These are phyloP conservation scores for Mycena citricolor DNA, from an alignment of 1,284 basidiomycete species.

Conservation along the genomic window DNA sequence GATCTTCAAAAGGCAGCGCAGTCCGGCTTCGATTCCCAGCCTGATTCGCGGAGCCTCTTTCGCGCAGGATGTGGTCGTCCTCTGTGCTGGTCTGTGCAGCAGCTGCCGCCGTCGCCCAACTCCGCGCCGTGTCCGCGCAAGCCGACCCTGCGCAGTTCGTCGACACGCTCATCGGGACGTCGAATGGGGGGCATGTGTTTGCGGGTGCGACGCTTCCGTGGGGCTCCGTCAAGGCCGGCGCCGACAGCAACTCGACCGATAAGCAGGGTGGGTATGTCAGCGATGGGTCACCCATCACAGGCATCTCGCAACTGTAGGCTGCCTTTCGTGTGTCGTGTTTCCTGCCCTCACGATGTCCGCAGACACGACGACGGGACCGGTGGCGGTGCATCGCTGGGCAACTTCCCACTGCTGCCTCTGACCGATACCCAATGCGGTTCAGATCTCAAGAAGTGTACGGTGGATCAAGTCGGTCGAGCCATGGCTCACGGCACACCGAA, in stretches of 20 bases:
- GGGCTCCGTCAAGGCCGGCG: conserved; percentile 63
- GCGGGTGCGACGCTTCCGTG: conserved; percentile 64
- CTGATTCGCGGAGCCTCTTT: too few species aligned
- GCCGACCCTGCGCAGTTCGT: conserved; percentile 19
- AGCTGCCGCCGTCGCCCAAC: conserved; percentile 1
- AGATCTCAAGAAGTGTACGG: conserved; percentile 15
- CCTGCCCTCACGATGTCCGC: not conserved
- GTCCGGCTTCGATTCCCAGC: too few species aligned
- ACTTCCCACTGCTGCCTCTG: conserved; percentile 20
- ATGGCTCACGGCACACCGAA: conserved; percentile 16
- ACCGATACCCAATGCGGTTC: conserved; percentile 14
- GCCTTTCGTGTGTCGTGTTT: not conserved
- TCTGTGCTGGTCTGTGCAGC: too few species aligned
- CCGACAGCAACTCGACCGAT: conserved; percentile 42
- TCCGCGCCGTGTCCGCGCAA: conserved; percentile 1
- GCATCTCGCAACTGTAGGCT: conserved; percentile 52
- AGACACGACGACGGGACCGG: conserved; percentile 60
- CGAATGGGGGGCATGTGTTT: conserved; percentile 61
- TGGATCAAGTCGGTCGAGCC: conserved; percentile 5
- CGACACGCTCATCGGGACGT: conserved; percentile 52
- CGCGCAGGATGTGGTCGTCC: too few species aligned
- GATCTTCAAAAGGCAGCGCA: too few species aligned
- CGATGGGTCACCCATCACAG: conserved; percentile 48
- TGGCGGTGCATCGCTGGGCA: conserved; percentile 26
- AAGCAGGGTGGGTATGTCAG: conserved; percentile 57